Evolutionary conservation across 2,329 filamentous ascomycete species (phyloP).

Genomic region (Curvularia verruculosa): DNA sequence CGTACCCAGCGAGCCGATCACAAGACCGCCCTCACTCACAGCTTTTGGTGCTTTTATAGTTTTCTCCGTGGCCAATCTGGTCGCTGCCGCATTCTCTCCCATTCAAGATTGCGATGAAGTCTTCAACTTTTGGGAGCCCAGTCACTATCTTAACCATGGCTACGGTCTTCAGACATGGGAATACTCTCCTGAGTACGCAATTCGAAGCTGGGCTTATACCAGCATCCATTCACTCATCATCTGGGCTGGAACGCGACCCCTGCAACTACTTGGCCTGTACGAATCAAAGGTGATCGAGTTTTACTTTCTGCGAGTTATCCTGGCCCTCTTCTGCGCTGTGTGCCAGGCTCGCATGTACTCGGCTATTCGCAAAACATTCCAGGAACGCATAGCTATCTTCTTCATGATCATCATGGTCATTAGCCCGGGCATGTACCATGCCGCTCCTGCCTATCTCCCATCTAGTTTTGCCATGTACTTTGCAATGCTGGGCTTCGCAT

Average conservation of each 20-base stretch:
- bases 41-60: slow-evolving; percentile 80
- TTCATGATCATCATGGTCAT: slow-evolving; percentile 77
- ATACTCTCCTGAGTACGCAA: slow-evolving; percentile 93
- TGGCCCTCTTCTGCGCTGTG: slow-evolving; percentile 78
- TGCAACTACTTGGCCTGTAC: slow-evolving; percentile 30
- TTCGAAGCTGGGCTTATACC: slow-evolving; percentile 93
- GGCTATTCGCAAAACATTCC: slow-evolving; percentile 75
- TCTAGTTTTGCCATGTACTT: slow-evolving; percentile 98
- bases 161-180: slow-evolving; percentile 98
- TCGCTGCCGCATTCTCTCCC: slow-evolving; percentile 82
- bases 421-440: slow-evolving; percentile 92
- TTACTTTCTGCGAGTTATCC: slow-evolving; percentile 78
- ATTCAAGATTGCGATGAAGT: slow-evolving; percentile 99
- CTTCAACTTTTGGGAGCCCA: slow-evolving; percentile 99
- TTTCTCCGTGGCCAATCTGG: slow-evolving; percentile 73
- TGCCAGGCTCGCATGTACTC: slow-evolving; percentile 84
- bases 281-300: slow-evolving; percentile 69
- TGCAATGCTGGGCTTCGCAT: slow-evolving; percentile 80
- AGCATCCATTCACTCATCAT: slow-evolving; percentile 76
- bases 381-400: slow-evolving; percentile 81
- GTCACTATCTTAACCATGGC: slow-evolving; percentile 90
- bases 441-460: slow-evolving; percentile 83
- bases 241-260: slow-evolving; percentile 66
- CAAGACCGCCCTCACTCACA: slow-evolving; percentile 57
- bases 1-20: background rate